A percentile compares a stretch with the other conserved stretches of the same genome.
These are phyloP conservation scores for Tuber borchii DNA, from an alignment of 495 filamentous ascomycete genomes.

Conservation along the genomic window DNA sequence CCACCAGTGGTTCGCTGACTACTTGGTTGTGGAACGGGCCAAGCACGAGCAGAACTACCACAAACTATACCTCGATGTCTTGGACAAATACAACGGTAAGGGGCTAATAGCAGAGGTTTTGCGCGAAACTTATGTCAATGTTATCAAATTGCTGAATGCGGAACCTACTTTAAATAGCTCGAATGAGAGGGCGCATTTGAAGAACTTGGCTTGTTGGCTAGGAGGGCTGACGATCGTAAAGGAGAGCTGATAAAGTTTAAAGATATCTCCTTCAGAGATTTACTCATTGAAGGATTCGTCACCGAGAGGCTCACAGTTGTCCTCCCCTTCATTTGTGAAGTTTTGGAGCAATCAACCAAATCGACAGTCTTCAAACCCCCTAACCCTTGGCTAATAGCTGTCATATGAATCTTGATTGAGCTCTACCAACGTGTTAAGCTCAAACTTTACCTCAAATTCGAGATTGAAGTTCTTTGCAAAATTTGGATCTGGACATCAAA, in stretches of 20 bases:
- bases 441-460: conserved; percentile 93
- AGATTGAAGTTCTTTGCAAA: conserved; percentile 96
- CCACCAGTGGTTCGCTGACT: conserved; percentile 91
- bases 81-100: conserved; percentile 72
- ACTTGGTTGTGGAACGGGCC: conserved; percentile 92
- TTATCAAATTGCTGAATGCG: conserved; percentile 77
- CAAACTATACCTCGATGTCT: conserved; percentile 78
- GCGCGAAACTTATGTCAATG: conserved; percentile 84
- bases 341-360: conserved; percentile 70
- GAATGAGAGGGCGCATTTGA: conserved; percentile 77
- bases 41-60: conserved; percentile 97
- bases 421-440: conserved; percentile 87
- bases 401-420: conserved; percentile 77
- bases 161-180: conserved; percentile 72
- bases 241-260: conserved; percentile 94
- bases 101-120: conserved; percentile 79
- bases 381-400: conserved; percentile 96
- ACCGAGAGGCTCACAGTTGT: conserved; percentile 82
- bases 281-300: conserved; percentile 86
- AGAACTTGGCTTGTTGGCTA: conserved; percentile 87
- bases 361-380: conserved; percentile 89
- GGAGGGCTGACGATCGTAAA: conserved; percentile 88
- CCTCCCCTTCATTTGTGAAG: conserved; percentile 95
- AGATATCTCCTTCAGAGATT: conserved; percentile 92
- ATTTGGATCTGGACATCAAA: conserved; percentile 80